Base-by-base conservation (phyloP, 2,329 filamentous ascomycete species). In the Aspergillus brasiliensis region DNA sequence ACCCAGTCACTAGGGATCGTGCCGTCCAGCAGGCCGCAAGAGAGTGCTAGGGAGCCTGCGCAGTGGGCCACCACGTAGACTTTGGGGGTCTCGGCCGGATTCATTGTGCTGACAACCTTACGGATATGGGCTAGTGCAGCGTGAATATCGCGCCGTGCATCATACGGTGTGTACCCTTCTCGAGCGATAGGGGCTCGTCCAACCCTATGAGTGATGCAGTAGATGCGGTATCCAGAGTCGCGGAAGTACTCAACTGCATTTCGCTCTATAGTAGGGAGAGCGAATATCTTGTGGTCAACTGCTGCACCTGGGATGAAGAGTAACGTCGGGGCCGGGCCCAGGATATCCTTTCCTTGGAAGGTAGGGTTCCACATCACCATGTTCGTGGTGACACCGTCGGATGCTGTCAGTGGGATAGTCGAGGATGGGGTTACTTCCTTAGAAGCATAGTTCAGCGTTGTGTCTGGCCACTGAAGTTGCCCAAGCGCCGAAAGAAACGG, bases 11-110 rank as follows among this genome's bases (percentile, higher is more conserved):
- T 55, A 15, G 59, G 46, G 28, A 68, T 65, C 3, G 63, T 66
- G 5, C 66, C 65, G 13, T 68, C 65, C 8, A 68, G 61, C 10
- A 67, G 52, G 31, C 63, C 65, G 28, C 61, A 63, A 51, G 51
- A 57, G 19, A 68, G 58, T 13, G 66, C 63, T 23, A 65, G 49
- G 0, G 65, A 65, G 23, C 66, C 66, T 27, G 58, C 58, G 25
- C 66, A 68, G 51, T 68, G 65, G 8, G 61, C 63, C 44, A 68
- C 38, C 25, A 68, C 63, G 51, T 67, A 67, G 15, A 49, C 51
- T 21, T 56, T 65, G 3, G 47, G 51, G 8, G 8, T n/a, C 38
- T 65, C 61, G 27, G 19, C 38, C 8, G 54, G 38, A 28, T 10
- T 55, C 2, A 28, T 27, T n/a, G 38, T 31, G 15, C 38, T 55